Evolutionary conservation across 1,284 basidiomycete species (phyloP), one percentile per base, ranked within the genome.

Genomic region (Mycena citricolor): DNA sequence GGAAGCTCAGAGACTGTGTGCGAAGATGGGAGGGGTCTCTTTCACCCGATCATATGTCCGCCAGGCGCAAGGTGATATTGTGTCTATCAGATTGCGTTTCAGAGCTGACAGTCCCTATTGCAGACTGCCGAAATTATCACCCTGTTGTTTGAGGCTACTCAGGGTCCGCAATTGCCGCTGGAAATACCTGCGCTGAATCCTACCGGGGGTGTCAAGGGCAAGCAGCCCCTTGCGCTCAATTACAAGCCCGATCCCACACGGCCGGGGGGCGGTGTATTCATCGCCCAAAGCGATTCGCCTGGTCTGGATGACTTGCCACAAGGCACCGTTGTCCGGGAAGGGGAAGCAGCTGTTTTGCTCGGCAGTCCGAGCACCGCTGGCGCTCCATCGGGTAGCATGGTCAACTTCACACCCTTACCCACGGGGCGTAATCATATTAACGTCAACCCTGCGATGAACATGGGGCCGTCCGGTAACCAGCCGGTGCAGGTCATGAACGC

Each of bases 51-150:
- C 90, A 94, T 65, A 93, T 93, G 89, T 90, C 86, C 26, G 82
- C 86, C n/a, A 78, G 89, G 63, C 79, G 89, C 57, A 93, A 92
- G 81, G 87, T 74, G 56, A 80, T 76, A 47, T 56, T 57, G 51
- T 56, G 60, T 44, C 36, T 46, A 47, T n/a, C n/a, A n/a, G n/a
- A n/a, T n/a, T n/a, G n/a, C n/a, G n/a, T n/a, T n/a, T n/a, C n/a
- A n/a, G n/a, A n/a, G n/a, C n/a, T n/a, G n/a, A 50, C 24, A 42
- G 42, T 42, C 52, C 39, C 24, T n/a, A n/a, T 39, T 39, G 24
- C 41, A 97, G 84, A 95, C 93, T 1, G 85, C 89, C 19, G 93
- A 94, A 66, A 92, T 95, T 48, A 94, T 97, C 57, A 79, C 86
- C 19, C 73, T 98, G 16, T 74, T 98, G 19, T 95, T 92, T 65